Conservation (phyloP, 2,329 filamentous ascomycete species). For the Didymella keratinophila region DNA sequence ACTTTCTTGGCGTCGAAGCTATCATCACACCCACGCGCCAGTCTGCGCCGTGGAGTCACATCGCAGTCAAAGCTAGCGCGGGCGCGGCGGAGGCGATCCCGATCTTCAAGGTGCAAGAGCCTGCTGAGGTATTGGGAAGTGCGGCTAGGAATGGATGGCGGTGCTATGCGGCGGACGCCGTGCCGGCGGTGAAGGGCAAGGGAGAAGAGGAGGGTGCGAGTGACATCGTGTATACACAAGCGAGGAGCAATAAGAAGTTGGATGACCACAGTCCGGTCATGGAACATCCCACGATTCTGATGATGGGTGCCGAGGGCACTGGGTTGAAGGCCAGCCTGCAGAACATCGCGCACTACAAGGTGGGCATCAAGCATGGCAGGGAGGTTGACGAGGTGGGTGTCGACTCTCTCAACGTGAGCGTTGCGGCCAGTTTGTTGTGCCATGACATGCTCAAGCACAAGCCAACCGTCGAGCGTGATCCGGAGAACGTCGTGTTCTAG, state of each 20-base stretch:
- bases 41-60: constrained; percentile 75
- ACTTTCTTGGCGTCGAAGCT: constrained; percentile 89
- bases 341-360: constrained; percentile 68
- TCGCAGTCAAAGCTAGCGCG: constrained; percentile 85
- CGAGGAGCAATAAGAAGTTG: constrained; percentile 31
- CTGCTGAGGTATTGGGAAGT: constrained; percentile 72
- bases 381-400: constrained; percentile 63
- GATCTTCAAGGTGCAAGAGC: constrained; percentile 73
- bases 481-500: constrained; percentile 15
- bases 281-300: constrained; percentile 73
- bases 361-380: constrained; percentile 68
- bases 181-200: constrained; percentile 42
- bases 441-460: constrained; percentile 67
- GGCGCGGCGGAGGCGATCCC: constrained; percentile 84
- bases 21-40: constrained; percentile 76
- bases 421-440: constrained; percentile 80
- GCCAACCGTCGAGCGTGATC: constrained; percentile 4
- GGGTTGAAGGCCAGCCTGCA: constrained; percentile 41
- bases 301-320: constrained; percentile 62
- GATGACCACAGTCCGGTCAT: constrained; percentile 40
- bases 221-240: constrained; percentile 37
- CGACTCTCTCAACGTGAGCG: constrained; percentile 93
- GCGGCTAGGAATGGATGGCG: constrained; percentile 80
- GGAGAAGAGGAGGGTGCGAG: constrained; percentile 27
- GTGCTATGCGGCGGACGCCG: constrained; percentile 74